Conservation (phyloP, 208 protist species). For the Willaertia magna region DNA sequence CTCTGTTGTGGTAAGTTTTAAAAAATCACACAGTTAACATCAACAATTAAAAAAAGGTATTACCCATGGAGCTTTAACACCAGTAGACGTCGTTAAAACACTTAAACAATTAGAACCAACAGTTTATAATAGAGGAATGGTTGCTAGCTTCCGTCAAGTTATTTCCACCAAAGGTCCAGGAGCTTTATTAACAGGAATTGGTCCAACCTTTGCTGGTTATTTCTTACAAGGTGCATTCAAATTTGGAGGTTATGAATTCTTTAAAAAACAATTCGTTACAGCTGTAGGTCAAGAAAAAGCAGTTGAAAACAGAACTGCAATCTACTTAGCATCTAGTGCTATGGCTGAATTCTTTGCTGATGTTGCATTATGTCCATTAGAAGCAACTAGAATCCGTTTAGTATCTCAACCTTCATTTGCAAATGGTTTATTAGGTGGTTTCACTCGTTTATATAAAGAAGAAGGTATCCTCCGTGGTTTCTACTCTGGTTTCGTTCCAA, state of each 20-base stretch:
- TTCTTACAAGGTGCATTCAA: constrained; percentile 76
- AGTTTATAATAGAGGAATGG: constrained; percentile 60
- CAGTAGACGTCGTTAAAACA: constrained; percentile 89
- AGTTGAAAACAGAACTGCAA: constrained; percentile 44
- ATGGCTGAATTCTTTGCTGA: constrained; percentile 92
- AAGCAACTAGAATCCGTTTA: constrained; percentile 79
- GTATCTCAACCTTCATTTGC: constrained; percentile 52
- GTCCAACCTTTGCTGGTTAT: constrained; percentile 75
- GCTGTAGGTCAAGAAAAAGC: constrained; percentile 58
- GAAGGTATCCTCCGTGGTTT: constrained; percentile 17
- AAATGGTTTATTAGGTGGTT: constrained; percentile 10
- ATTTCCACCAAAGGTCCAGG: constrained; percentile 48
- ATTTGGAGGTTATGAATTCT: constrained; percentile 84
- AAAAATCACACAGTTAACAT: too few species aligned
- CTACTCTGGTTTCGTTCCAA: constrained; percentile 13
- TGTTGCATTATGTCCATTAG: constrained; percentile 80
- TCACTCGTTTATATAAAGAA: not conserved
- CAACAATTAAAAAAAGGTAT: constrained; percentile 52
- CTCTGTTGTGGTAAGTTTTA: not conserved
- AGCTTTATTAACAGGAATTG: constrained; percentile 69
- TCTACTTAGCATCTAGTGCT: constrained; percentile 74
- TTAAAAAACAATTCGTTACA: constrained; percentile 64
- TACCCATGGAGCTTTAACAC: constrained; percentile 80
- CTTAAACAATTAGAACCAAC: constrained; percentile 78
- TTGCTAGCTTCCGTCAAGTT: constrained; percentile 48